These are phyloP conservation scores for Cercis canadensis DNA, from an alignment of 306 rosid species.

Conservation along the genomic window DNA sequence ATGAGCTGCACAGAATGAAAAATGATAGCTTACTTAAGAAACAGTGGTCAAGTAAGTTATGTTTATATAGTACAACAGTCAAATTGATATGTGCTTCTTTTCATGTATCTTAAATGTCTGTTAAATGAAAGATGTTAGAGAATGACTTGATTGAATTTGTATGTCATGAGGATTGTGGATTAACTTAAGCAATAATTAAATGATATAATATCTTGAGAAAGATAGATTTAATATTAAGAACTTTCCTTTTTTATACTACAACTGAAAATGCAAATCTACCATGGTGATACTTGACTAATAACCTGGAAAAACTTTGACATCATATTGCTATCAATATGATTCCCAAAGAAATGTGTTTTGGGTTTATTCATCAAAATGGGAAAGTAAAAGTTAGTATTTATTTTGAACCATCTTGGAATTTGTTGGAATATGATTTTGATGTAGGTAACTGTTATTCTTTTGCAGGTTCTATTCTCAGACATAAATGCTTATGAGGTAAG, in stretches of 20 bases:
- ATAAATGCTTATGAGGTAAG: slow-evolving; percentile 88
- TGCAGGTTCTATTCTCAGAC: slow-evolving; percentile 94
- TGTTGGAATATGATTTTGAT: slow-evolving; percentile 7
- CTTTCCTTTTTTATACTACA: background rate
- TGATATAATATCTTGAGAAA: background rate
- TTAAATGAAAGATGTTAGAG: background rate
- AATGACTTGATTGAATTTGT: no score
- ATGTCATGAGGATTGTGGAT: background rate
- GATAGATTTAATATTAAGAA: background rate
- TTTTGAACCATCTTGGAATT: slow-evolving; percentile 14
- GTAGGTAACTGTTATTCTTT: slow-evolving; percentile 17
- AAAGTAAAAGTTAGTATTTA: background rate
- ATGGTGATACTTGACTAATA: no score
- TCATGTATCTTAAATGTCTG: background rate
- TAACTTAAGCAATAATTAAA: background rate
- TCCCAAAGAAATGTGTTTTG: background rate
- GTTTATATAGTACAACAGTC: background rate
- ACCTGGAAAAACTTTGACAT: background rate
- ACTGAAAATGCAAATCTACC: background rate
- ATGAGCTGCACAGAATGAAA: background rate
- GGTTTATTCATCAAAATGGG: background rate
- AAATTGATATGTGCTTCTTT: background rate
- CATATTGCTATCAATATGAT: background rate
- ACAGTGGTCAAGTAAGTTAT: background rate
- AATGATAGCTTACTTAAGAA: background rate